Evolutionary conservation across 2,329 filamentous ascomycete species (phyloP), one percentile per base, ranked within the genome.

Genomic region (Trichoderma atroviride): DNA sequence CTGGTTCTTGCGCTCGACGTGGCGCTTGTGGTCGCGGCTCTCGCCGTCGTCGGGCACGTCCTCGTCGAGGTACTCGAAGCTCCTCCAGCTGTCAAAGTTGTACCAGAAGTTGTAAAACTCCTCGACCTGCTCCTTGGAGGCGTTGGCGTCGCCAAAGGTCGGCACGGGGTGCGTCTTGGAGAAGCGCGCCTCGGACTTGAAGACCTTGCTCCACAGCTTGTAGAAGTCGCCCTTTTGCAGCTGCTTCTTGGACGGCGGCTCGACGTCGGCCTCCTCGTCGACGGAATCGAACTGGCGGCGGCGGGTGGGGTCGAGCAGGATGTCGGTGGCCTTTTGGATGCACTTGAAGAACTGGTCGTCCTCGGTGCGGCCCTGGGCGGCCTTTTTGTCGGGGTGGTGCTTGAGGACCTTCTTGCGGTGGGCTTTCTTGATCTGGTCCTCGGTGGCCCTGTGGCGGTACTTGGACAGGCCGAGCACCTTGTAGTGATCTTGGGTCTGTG

Each of bases 271-370:
- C 75, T 89, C 90, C 82, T 97, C 94, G 78, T 99, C 96, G 71
- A 98, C 94, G 2, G 93, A 97, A 82, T 99, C 96, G 83, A 92
- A 99, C 83, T 99, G 96, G 70, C 94, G 91, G 72, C 96, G 92
- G 85, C 93, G 96, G 80, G 90, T 86, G 63, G 96, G 96, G 84
- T 99, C 96, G 68, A 93, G 88, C 22, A 99, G 91, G 64, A 98
- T 88, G 78, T 99, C 96, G 76, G 92, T 95, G 69, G 96, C 96
- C 83, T 97, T 97, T 81, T 99, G 96, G 81, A 99, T 99, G 83
- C 96, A 99, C 88, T 99, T 99, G 91, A 99, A 99, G 87, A 99
- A 99, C 81, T 92, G 93, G 82, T 99, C 96, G 82, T 97, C 95
- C 77, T 98, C 94, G 75, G 89, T 88, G 76, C 89, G 88, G 71